These are phyloP conservation scores for Chlorella sp. DNA, from an alignment of 139 green algal genomes.

Conservation along the genomic window DNA sequence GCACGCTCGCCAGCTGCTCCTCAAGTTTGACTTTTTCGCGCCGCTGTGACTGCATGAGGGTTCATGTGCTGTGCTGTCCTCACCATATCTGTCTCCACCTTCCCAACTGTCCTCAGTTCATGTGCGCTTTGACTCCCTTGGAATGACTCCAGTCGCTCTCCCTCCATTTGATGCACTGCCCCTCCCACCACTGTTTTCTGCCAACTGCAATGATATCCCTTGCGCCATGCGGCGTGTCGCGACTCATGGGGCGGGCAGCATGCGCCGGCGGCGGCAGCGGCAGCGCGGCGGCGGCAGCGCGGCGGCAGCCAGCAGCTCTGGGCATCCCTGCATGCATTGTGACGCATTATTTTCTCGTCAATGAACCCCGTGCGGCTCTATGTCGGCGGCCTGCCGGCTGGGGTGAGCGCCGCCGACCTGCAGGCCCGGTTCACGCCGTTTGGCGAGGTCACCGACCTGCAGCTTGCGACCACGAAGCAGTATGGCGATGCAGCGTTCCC, in stretches of 20 bases:
- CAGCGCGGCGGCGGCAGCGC: not conserved
- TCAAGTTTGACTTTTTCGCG: slow-evolving; percentile 19
- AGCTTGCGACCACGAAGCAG: slow-evolving; percentile 48
- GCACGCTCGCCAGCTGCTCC: not conserved
- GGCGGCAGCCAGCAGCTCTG: no score
- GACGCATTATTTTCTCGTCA: not conserved
- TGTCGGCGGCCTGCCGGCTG: slow-evolving; percentile 56
- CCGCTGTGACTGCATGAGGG: no score
- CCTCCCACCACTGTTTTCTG: no score
- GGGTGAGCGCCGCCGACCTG: slow-evolving; percentile 49
- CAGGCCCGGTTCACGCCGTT: slow-evolving; percentile 62
- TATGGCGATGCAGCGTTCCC: slow-evolving; percentile 19
- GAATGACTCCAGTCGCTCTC: no score
- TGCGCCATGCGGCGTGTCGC: no score
- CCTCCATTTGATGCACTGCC: no score
- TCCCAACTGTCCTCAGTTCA: no score
- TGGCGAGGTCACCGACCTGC: slow-evolving; percentile 49
- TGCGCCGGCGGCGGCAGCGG: not conserved
- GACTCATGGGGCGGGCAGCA: not conserved
- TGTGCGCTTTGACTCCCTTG: no score
- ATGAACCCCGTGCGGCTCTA: slow-evolving; percentile 47
- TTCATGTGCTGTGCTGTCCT: no score
- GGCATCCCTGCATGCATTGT: not conserved
- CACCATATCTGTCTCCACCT: no score
- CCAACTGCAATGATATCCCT: no score